These are phyloP conservation scores for Tranzscheliella williamsii DNA, from an alignment of 1,284 basidiomycete genomes.

Conservation along the genomic window DNA sequence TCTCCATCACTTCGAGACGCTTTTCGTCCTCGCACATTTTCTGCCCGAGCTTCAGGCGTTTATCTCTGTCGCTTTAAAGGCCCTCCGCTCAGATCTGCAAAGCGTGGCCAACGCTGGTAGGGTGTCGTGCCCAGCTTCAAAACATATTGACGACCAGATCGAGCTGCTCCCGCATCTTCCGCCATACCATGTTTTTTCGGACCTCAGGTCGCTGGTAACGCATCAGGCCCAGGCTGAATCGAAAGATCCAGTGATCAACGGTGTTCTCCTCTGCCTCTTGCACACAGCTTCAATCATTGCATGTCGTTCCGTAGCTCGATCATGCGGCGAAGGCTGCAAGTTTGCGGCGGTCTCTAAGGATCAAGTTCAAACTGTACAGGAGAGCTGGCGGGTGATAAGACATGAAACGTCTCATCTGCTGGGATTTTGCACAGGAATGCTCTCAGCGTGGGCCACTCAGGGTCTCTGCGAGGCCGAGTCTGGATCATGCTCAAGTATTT, in stretches of 20 bases:
- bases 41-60: constrained; percentile 18
- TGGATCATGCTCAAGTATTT: constrained; percentile 3
- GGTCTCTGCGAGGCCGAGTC: neutral
- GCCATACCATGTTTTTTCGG: constrained; percentile 16
- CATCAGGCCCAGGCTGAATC: constrained; percentile 13
- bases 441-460: constrained; percentile 9
- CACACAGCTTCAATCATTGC: constrained; percentile 24
- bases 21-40: constrained; percentile 6
- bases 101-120: constrained; percentile 13
- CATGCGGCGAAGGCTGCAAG: neutral
- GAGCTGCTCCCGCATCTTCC: constrained; percentile 25
- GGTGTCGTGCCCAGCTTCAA: no score
- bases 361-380: no score
- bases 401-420: constrained; percentile 14
- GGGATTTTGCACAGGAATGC: constrained; percentile 29
- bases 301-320: constrained; percentile 3
- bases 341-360: no score
- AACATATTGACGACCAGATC: neutral
- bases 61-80: constrained; percentile 16
- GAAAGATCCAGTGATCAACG: constrained; percentile 28
- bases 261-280: constrained; percentile 29
- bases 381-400: constrained; percentile 11
- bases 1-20: constrained; percentile 12
- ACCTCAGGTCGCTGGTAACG: constrained; percentile 10
- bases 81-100: constrained; percentile 17